Conservation (phyloP, 2,329 filamentous ascomycete genomes). For the Alternaria viburni region DNA sequence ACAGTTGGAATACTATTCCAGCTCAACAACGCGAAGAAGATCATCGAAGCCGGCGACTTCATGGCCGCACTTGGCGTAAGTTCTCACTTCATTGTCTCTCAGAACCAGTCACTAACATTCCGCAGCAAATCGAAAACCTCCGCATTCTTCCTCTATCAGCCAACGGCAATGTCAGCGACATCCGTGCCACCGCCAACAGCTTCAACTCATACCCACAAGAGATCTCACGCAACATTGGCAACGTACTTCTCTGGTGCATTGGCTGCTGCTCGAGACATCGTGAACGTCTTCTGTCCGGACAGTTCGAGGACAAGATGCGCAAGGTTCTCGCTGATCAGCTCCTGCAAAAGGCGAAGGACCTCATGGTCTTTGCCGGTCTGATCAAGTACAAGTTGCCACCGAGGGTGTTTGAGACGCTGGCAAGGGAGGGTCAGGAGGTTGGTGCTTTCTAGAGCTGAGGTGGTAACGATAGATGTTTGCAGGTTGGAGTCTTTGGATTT, state of each 20-base stretch:
- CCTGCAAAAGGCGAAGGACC: constrained; percentile 81
- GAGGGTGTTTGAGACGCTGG: constrained; percentile 85
- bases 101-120: not conserved
- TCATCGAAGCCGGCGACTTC: constrained; percentile 65
- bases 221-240: constrained; percentile 87
- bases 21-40: constrained; percentile 66
- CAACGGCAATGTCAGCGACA: constrained; percentile 74
- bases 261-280: constrained; percentile 82
- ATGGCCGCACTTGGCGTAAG: constrained; percentile 69
- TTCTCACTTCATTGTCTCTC: constrained; percentile 19
- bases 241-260: constrained; percentile 93
- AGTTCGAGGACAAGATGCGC: constrained; percentile 72
- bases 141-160: constrained; percentile 82
- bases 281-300: constrained; percentile 66
- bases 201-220: constrained; percentile 81
- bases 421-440: constrained; percentile 67
- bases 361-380: constrained; percentile 93
- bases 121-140: constrained; percentile 74
- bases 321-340: constrained; percentile 67
- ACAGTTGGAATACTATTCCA: constrained; percentile 65
- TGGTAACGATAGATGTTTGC: not conserved
- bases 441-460: constrained; percentile 32
- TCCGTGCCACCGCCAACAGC: constrained; percentile 79
- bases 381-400: constrained; percentile 89
- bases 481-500: not conserved